Base-by-base conservation (phyloP, 768 basidiomycete genomes). In the Lactarius pseudohatsudake region DNA sequence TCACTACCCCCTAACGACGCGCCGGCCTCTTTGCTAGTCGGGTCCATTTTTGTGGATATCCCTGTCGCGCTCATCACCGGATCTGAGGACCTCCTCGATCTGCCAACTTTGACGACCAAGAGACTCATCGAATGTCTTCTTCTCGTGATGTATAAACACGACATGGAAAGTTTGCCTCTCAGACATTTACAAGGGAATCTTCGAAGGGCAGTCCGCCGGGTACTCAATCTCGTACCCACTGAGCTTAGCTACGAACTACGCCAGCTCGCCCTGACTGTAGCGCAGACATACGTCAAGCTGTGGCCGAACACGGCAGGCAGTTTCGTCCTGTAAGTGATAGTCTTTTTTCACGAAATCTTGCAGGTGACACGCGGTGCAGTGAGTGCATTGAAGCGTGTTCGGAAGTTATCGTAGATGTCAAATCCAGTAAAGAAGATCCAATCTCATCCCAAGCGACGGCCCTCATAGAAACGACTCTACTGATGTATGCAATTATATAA, bases 141-240 rank as follows among this genome's bases (percentile, higher is more conserved):
- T 64, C 83, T 90, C 53, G 79, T 87, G 66, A 81, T 90, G 26
- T 86, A 87, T 76, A 92, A 92, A 77, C 87, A 90, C 66, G 86
- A 92, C 72, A 84, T 92, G 64, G 85, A 86, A 56, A 82, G 81
- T 59, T 75, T 71, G 22, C 75, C 81, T 16, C 77, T 92, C 62
- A 79, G 75, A 59, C 84, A 85, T 70, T 79, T 90, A 34, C 85
- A 86, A 57, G 79, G 77, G 36, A 69, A 76, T 16, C 76, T 91
- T 2, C 81, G 85, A 43, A 79, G 76, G 59, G 86, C 88, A 0
- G 78, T 89, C 16, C 73, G 79, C 36, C 79, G 81, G 26, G 77
- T 82, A 1, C 75, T 87, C 59, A 85, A 84, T 36, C 72, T 86
- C 10, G 71, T 88, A 45, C 74, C 82, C 4, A 75, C 79, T 50